Base-by-base conservation (phyloP, 2,329 filamentous ascomycete genomes). In the Balansia obtecta region DNA sequence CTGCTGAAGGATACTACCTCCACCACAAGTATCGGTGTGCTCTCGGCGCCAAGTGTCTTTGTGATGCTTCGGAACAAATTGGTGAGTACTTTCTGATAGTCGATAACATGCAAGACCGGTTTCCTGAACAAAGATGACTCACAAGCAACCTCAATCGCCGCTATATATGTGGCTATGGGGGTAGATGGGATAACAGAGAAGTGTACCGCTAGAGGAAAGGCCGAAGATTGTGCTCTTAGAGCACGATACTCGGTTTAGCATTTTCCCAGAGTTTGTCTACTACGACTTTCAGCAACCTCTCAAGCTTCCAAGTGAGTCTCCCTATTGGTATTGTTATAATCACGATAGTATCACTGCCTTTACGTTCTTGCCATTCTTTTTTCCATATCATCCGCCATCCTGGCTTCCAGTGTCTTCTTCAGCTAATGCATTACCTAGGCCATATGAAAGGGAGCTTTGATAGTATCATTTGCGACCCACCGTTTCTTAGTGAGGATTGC, bases 401-500 rank as follows among this genome's bases (percentile, higher is more conserved):
- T 27, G 27, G 27, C 27, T 27, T 27, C 27, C 7, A 27, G 27
- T 27, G 2, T 27, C 27, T 5, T 27, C 7, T 27, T 27, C 27
- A 27, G 27, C 27, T 27, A 27, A 27, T 27, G 27, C 27, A 27
- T 27, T n/a, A 18, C 10, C 6, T 18, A 76, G 72, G 63, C 12
- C 64, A 75, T 34, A 65, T 89, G 37, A 86, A 84, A 60, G 79
- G 77, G 18, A 70, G 67, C 18, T 77, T 84, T 45, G 83, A 88
- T 64, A 75, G 80, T 49, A 75, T 91, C 53, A 83, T 90, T 50
- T 79, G 77, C 57, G 87, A 93, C 61, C 87, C 87, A 9, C 87
- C 87, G 0, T 91, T 91, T 63, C 71, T 91, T 37, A 88, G 80
- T 63, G 77, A 85, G 54, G 85, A 91, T 60, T 91, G 86, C 62